Conservation (phyloP, 768 basidiomycete species). For the Postia placenta region DNA sequence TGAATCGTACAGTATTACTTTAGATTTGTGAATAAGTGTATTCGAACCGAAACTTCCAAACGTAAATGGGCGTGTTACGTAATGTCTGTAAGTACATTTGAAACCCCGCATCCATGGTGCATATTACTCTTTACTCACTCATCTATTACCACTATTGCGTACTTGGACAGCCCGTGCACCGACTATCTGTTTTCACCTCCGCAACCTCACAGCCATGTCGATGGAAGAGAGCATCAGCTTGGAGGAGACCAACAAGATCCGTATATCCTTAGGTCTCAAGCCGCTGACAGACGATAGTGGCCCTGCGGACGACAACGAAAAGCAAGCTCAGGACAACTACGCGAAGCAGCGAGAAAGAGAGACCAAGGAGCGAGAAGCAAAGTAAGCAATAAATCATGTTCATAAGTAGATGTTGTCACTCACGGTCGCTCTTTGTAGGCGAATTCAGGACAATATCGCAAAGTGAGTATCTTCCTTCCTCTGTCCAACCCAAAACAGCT, state of each 20-base stretch:
- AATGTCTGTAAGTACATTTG: too few relatives aligned
- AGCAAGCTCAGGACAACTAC: constrained; percentile 86
- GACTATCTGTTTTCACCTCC: too few relatives aligned
- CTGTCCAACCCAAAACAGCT: constrained; percentile 7
- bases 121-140: too few relatives aligned
- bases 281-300: constrained; percentile 81
- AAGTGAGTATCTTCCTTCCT: constrained; percentile 64
- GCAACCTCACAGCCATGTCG: constrained; percentile 22
- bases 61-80: too few relatives aligned
- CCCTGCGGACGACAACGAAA: constrained; percentile 69
- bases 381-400: constrained; percentile 39
- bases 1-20: too few relatives aligned
- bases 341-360: constrained; percentile 63
- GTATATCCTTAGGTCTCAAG: constrained; percentile 88
- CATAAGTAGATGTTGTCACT: constrained; percentile 17
- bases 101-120: too few relatives aligned
- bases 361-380: constrained; percentile 64
- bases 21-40: too few relatives aligned
- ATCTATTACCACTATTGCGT: too few relatives aligned
- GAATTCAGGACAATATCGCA: constrained; percentile 68
- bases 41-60: too few relatives aligned
- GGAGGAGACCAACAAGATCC: constrained; percentile 95
- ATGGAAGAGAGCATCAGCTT: constrained; percentile 88
- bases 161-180: too few relatives aligned
- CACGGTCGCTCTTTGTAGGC: constrained; percentile 36